A percentile compares a stretch with the other conserved stretches of the same genome.
These are phyloP conservation scores for Acacia crassicarpa DNA, from an alignment of 306 rosid genomes.

Conservation along the genomic window DNA sequence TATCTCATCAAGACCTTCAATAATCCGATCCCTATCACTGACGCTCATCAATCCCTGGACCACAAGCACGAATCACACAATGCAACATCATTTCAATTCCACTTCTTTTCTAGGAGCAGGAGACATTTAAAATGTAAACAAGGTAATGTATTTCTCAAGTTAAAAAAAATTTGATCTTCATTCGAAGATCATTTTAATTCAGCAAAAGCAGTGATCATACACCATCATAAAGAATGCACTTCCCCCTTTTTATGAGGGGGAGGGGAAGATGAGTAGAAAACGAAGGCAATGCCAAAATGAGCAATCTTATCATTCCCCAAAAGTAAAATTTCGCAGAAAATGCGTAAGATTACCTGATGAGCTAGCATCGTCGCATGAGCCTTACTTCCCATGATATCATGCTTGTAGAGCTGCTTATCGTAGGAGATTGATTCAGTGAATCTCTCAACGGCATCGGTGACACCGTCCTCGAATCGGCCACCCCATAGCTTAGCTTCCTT, in stretches of 20 bases:
- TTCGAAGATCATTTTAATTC: not conserved
- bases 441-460: constrained; percentile 84
- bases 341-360: constrained; percentile 51
- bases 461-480: constrained; percentile 89
- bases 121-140: not conserved
- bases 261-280: not conserved
- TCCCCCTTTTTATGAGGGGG: not conserved
- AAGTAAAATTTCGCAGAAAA: not conserved
- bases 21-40: constrained; percentile 67
- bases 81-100: not conserved
- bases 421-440: constrained; percentile 92
- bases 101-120: not conserved
- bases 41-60: constrained; percentile 68
- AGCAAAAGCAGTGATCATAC: not conserved
- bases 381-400: constrained; percentile 81
- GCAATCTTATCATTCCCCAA: not conserved
- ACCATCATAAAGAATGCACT: not conserved
- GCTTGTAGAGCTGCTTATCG: constrained; percentile 81
- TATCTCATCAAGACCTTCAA: constrained; percentile 69
- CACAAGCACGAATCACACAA: not conserved
- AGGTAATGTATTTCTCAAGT: not conserved
- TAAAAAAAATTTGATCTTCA: not conserved
- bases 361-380: constrained; percentile 98
- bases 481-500: constrained; percentile 97
- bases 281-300: not conserved